phyloP scores from a whole-genome alignment of 768 basidiomycete species.

The Hygrophoropsis aurantiaca region DNA sequence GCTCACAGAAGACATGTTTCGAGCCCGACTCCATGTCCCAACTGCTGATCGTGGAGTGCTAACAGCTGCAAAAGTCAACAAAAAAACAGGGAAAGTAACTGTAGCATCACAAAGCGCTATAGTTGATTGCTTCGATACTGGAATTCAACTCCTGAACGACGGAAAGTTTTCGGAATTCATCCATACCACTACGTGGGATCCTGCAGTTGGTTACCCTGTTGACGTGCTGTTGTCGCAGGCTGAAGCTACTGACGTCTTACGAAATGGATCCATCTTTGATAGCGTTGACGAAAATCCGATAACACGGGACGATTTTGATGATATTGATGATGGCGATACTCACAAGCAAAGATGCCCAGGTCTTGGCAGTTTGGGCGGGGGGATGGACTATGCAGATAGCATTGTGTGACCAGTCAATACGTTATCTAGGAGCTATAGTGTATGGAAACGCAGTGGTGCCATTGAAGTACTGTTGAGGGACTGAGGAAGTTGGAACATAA shows the following conservation, averaged over 20 bases:
- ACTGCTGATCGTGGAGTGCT: constrained; percentile 8
- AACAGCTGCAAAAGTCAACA: constrained; percentile 8
- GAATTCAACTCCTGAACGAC: constrained; percentile 14
- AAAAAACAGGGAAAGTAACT: not conserved
- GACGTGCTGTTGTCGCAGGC: not conserved
- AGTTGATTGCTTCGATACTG: constrained; percentile 15
- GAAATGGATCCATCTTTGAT: constrained; percentile 18
- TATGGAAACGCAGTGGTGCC: too few relatives aligned
- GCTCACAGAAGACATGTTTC: constrained; percentile 19
- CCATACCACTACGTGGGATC: constrained; percentile 18
- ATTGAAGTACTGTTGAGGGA: too few relatives aligned
- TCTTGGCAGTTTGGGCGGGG: too few relatives aligned
- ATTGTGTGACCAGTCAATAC: too few relatives aligned
- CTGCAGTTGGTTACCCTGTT: constrained; percentile 19
- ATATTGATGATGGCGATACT: too few relatives aligned
- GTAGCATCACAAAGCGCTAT: constrained; percentile 9
- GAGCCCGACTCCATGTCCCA: constrained; percentile 8
- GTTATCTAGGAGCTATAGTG: too few relatives aligned
- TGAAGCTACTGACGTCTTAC: constrained; percentile 2
- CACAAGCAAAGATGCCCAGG: too few relatives aligned
- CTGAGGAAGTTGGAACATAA: too few relatives aligned
- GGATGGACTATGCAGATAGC: too few relatives aligned
- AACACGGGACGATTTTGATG: too few relatives aligned
- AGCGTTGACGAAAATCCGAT: not conserved
- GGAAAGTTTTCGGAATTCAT: constrained; percentile 22